Conservation (phyloP, 1,284 basidiomycete species). For the Ustilago xerochloae region DNA sequence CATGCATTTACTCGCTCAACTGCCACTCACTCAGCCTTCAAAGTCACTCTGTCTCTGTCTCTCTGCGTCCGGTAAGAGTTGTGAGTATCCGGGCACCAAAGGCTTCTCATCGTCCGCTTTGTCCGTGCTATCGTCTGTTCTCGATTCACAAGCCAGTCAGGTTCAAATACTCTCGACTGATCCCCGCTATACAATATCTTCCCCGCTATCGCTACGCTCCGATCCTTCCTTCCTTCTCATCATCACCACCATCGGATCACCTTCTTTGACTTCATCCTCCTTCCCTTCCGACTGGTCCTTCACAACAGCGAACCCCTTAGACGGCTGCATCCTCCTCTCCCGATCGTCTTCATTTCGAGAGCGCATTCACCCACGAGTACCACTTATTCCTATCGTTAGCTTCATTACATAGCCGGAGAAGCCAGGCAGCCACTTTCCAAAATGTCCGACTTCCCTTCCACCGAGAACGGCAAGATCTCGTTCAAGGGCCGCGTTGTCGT, state of each 20-base stretch:
- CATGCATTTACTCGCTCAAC: background rate
- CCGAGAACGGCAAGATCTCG: constrained; percentile 65
- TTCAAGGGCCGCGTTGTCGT: constrained; percentile 94
- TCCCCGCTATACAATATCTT: background rate
- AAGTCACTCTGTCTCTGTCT: background rate
- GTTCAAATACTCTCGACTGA: constrained; percentile 25
- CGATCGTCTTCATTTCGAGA: background rate
- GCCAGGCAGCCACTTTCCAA: constrained; percentile 19
- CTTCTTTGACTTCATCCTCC: background rate
- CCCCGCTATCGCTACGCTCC: constrained; percentile 6
- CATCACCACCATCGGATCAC: constrained; percentile 4
- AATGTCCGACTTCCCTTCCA: constrained; percentile 65
- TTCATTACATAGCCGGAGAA: constrained; percentile 14
- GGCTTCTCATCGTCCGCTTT: background rate
- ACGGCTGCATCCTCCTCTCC: constrained; percentile 11
- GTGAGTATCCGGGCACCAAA: constrained; percentile 11
- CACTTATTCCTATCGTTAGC: background rate
- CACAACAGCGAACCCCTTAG: constrained; percentile 1
- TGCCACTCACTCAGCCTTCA: background rate
- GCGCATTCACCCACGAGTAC: constrained; percentile 8
- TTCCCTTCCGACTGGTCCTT: background rate
- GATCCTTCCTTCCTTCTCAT: constrained; percentile 3
- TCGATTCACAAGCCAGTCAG: background rate
- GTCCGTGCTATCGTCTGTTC: background rate
- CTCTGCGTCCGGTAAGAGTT: constrained; percentile 13